Evolutionary conservation across 805 yeast genomes (phyloP), one percentile per base, ranked within the genome.

Genomic region (Teunomyces pallodes): DNA sequence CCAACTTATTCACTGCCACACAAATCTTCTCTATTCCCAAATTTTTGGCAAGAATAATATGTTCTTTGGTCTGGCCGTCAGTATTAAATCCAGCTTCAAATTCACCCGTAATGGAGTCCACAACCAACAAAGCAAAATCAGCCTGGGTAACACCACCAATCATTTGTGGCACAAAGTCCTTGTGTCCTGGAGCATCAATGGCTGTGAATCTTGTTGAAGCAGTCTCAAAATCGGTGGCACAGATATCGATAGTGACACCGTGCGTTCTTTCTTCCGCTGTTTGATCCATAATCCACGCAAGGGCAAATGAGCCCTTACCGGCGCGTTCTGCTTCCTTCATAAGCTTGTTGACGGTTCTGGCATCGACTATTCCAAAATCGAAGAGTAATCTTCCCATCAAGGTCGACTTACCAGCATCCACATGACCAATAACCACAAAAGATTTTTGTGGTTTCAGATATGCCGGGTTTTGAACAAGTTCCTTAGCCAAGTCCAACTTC

Each of bases 241-340:
- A 83, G 29, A 87, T 81, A 59, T 87, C 95, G 20, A 87, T 82
- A 2, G 95, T 87, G 4, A 87, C 90, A 43, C 95, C 95, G 43
- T 91, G 73, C 7, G 70, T 52, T 54, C 95, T 75, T 65, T 87
- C 95, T 60, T 87, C 94, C 1, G 72, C 65, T 0, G 92, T 86
- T 61, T 86, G 91, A 63, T 87, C 95, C 82, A 88, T 74, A 33
- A 87, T 80, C 95, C 95, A 87, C 1, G 95, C 95, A 43, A 87
- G 71, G 4, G 92, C 88, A 67, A 87, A 87, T 4, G 92, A 86
- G 9, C 84, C 81, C 59, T 88, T 87, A 4, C 95, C 95, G 1
- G 76, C 72, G 41, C 74, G 76, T 33, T 81, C 84, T 29, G 88
- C 80, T 53, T 87, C 90, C 52, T 79, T 79, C 36, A 82, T 77